Evolutionary conservation across 805 yeast species (phyloP).

Genomic region (Wickerhamomyces tratensis): DNA sequence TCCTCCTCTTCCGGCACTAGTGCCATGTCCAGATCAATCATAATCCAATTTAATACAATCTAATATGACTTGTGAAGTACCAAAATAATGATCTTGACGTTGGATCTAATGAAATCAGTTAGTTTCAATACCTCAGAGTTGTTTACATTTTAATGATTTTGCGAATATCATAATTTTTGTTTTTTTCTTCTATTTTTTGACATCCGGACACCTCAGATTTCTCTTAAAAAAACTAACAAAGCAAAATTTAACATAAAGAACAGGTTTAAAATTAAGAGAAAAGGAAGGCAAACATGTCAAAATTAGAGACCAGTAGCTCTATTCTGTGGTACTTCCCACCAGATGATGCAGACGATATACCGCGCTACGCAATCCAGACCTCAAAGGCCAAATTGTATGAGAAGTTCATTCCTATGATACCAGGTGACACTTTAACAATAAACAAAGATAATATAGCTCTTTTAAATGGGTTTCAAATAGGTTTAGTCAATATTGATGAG

Average conservation of each 20-base stretch:
- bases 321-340: conserved; percentile 18
- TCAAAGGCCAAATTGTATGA: conserved; percentile 3
- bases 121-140: too few species aligned
- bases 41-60: not conserved
- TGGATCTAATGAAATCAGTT: too few species aligned
- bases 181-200: too few species aligned
- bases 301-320: conserved; percentile 5
- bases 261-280: too few species aligned
- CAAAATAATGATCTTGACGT: too few species aligned
- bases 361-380: conserved; percentile 16
- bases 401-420: conserved; percentile 9
- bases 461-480: not conserved
- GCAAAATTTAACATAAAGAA: too few species aligned
- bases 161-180: too few species aligned
- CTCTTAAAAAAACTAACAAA: too few species aligned
- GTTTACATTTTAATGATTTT: too few species aligned
- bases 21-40: conserved; percentile 14
- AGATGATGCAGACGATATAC: conserved; percentile 16
- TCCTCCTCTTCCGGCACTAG: conserved; percentile 3
- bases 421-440: conserved; percentile 4
- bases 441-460: not conserved
- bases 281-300: not conserved
- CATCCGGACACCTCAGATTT: too few species aligned
- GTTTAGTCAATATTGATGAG: not conserved
- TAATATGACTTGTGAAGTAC: too few species aligned